Evolutionary conservation across 2,329 filamentous ascomycete genomes (phyloP).

Genomic region (Epichloe coenophiala): DNA sequence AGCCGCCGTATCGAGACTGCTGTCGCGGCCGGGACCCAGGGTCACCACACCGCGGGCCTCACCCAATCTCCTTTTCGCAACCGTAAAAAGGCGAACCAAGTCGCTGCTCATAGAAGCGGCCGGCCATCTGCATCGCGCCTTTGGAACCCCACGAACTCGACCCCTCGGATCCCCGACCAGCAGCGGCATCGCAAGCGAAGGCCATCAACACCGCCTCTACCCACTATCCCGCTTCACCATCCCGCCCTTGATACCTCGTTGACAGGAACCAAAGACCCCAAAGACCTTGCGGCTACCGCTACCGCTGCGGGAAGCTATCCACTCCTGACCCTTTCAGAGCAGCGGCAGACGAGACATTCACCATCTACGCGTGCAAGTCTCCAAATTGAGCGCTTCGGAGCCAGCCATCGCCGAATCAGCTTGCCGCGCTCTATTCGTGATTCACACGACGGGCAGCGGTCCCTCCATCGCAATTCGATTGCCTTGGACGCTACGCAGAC

Average conservation of each 20-base stretch:
- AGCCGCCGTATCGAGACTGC: slow-evolving; percentile 8
- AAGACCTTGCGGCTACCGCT: slow-evolving; percentile 22
- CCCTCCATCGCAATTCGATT: slow-evolving; percentile 17
- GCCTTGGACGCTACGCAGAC: neutral
- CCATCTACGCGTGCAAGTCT: slow-evolving; percentile 33
- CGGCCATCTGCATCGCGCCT: slow-evolving; percentile 36
- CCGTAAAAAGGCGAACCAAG: slow-evolving; percentile 18
- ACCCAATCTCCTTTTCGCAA: slow-evolving; percentile 27
- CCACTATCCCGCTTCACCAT: slow-evolving; percentile 35
- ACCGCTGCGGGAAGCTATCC: slow-evolving; percentile 34
- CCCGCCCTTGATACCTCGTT: slow-evolving; percentile 25
- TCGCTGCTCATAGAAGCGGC: slow-evolving; percentile 18
- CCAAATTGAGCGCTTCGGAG: slow-evolving; percentile 33
- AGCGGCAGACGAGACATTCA: slow-evolving; percentile 31
- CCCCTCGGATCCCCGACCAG: slow-evolving; percentile 27
- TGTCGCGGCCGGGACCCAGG: too few relatives aligned
- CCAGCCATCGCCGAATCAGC: slow-evolving; percentile 35
- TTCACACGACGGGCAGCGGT: slow-evolving; percentile 38
- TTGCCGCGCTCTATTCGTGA: slow-evolving; percentile 39
- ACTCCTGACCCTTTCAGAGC: slow-evolving; percentile 36
- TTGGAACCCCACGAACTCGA: slow-evolving; percentile 50
- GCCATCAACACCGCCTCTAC: slow-evolving; percentile 39
- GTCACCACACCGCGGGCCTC: neutral
- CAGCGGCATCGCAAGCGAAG: slow-evolving; percentile 25
- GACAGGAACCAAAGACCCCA: slow-evolving; percentile 20